Percentiles rank a stretch among this genome's conserved stretches.
Conservation (phyloP, 108 stramenopile genomes). For the Poteriospumella lacustris region DNA sequence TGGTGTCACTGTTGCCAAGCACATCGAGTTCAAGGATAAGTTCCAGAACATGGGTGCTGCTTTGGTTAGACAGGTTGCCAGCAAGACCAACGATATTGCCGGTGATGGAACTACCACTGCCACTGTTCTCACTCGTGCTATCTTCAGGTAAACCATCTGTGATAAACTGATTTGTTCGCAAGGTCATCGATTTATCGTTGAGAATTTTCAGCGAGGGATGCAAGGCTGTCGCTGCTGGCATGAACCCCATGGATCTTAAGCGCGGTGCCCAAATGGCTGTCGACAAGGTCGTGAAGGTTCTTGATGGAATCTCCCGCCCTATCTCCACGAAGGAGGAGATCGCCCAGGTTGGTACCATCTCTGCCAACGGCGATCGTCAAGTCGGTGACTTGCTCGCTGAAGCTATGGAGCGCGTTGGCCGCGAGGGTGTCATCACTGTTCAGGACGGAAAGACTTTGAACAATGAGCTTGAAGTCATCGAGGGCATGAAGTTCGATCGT, state of each 20-base stretch:
- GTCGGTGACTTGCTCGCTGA: constrained; percentile 88
- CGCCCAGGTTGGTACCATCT: constrained; percentile 96
- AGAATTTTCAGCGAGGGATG: constrained; percentile 69
- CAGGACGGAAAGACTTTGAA: constrained; percentile 96
- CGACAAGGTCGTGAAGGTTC: constrained; percentile 71
- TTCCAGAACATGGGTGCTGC: constrained; percentile 98
- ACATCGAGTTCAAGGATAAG: constrained; percentile 89
- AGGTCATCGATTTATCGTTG: background rate
- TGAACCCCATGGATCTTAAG: constrained; percentile 95
- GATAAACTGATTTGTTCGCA: background rate
- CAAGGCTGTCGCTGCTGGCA: constrained; percentile 98
- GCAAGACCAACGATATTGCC: constrained; percentile 96
- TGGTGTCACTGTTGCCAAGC: constrained; percentile 98
- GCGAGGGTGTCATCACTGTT: constrained; percentile 99
- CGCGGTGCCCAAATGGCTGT: constrained; percentile 92
- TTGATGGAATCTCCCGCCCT: constrained; percentile 78
- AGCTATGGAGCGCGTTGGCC: constrained; percentile 99
- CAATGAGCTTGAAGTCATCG: constrained; percentile 97
- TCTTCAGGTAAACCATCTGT: constrained; percentile 60
- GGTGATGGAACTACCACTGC: constrained; percentile 99
- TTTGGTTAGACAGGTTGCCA: constrained; percentile 86
- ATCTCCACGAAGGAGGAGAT: constrained; percentile 95
- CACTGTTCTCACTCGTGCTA: constrained; percentile 93
- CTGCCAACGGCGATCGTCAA: constrained; percentile 90
- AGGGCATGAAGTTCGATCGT: constrained; percentile 99